phyloP scores from a whole-genome alignment of 1,284 basidiomycete species.

The Ganoderma leucocontextum region DNA sequence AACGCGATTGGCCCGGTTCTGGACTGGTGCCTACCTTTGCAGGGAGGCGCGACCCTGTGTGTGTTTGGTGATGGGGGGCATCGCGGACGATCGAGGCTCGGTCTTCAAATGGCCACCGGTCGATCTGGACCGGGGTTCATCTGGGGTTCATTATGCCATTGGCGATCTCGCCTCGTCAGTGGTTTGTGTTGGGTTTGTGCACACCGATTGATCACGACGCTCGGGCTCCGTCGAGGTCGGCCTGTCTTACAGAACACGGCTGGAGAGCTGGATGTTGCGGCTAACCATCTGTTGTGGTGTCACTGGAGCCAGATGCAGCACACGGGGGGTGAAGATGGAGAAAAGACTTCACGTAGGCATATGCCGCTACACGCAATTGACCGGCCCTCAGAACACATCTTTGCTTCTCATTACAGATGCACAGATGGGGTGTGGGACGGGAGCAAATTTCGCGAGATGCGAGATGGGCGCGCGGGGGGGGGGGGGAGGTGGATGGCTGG shows the following conservation, averaged over 20 bases:
- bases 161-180: neutral
- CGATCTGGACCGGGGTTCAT: neutral
- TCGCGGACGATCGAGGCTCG: slow-evolving; percentile 5
- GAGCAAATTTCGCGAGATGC: neutral
- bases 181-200: too few relatives aligned
- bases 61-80: slow-evolving; percentile 2
- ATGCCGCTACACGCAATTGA: neutral
- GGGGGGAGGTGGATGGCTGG: neutral
- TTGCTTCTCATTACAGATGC: neutral
- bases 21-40: neutral
- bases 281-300: neutral
- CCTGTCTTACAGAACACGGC: neutral
- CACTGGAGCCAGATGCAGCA: neutral
- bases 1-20: neutral
- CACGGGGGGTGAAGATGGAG: neutral
- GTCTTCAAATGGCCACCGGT: slow-evolving; percentile 6
- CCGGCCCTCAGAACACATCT: neutral
- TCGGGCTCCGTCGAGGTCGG: slow-evolving; percentile 1
- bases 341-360: neutral
- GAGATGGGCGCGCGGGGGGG: slow-evolving; percentile 2
- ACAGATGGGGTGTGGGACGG: neutral
- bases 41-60: slow-evolving; percentile 7
- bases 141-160: slow-evolving; percentile 3
- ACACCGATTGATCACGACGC: neutral
- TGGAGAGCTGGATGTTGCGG: neutral